Evolutionary conservation across 2,329 filamentous ascomycete species (phyloP).

Genomic region (Amylocarpus encephaloides): DNA sequence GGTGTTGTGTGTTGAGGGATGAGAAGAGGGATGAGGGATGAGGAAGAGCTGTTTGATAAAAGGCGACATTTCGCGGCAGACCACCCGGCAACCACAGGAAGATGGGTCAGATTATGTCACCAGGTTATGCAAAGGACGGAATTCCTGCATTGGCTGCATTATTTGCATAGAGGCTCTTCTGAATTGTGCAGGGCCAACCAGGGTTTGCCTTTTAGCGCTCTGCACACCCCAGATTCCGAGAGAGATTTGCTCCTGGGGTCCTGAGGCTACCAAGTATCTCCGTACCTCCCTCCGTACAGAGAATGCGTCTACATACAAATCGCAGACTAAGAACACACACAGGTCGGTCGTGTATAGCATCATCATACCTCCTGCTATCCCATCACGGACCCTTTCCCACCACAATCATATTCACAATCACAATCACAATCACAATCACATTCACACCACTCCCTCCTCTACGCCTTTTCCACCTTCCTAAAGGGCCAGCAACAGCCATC

Average conservation of each 20-base stretch:
- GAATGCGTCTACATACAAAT: neutral
- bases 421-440: neutral
- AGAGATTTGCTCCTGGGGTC: constrained; percentile 3
- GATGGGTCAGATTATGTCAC: neutral
- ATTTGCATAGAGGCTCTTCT: constrained; percentile 14
- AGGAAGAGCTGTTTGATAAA: neutral
- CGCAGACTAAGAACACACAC: neutral
- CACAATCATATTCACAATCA: neutral
- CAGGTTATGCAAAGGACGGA: constrained; percentile 3
- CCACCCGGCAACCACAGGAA: no score
- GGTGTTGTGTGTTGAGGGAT: no score
- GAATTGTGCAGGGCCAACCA: constrained; percentile 5
- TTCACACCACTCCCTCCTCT: neutral
- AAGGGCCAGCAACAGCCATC: neutral
- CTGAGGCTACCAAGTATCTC: no score
- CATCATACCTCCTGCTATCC: neutral
- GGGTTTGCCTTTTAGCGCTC: constrained; percentile 19
- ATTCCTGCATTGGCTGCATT: neutral
- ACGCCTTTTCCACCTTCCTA: constrained; percentile 3
- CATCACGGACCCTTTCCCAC: neutral
- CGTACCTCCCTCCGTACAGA: neutral
- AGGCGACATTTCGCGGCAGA: no score
- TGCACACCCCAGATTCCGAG: constrained; percentile 13
- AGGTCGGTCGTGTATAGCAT: neutral
- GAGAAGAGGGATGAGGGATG: no score